A percentile compares a stretch with the other conserved stretches of the same genome.
Evolutionary conservation across 225 moss, liverwort and hornwort genomes (phyloP).

Genomic region (Physcomitrium patens): DNA sequence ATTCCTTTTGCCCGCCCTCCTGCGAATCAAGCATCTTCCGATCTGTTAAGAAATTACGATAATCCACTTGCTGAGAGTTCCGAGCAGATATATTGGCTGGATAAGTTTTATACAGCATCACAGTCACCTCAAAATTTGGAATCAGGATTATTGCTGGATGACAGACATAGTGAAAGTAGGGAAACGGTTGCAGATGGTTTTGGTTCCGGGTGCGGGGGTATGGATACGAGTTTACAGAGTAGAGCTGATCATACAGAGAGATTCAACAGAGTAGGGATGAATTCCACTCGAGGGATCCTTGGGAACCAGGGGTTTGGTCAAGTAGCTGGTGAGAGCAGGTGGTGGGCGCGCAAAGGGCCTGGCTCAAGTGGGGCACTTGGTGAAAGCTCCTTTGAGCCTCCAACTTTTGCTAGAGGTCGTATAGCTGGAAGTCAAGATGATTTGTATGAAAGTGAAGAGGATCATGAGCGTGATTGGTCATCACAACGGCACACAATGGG

Average conservation of each 20-base stretch:
- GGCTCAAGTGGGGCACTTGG: slow-evolving; percentile 68
- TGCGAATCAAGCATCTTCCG: slow-evolving; percentile 39
- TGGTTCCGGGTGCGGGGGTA: slow-evolving; percentile 36
- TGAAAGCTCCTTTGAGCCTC: slow-evolving; percentile 92
- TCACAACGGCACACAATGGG: slow-evolving; percentile 58
- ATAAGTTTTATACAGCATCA: slow-evolving; percentile 85
- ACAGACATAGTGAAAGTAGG: slow-evolving; percentile 50
- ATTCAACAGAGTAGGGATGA: slow-evolving; percentile 48
- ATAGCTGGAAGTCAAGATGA: slow-evolving; percentile 88
- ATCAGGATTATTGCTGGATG: slow-evolving; percentile 48
- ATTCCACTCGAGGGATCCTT: slow-evolving; percentile 69
- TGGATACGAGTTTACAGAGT: slow-evolving; percentile 40
- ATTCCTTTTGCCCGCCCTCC: slow-evolving; percentile 67
- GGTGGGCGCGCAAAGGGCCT: slow-evolving; percentile 90
- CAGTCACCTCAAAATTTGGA: slow-evolving; percentile 79
- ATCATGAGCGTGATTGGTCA: slow-evolving; percentile 82
- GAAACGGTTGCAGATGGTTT: slow-evolving; percentile 28
- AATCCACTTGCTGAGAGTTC: slow-evolving; percentile 40
- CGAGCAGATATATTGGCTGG: slow-evolving; percentile 90
- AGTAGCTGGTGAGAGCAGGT: slow-evolving; percentile 74
- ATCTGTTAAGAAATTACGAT: slow-evolving; percentile 14
- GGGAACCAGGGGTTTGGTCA: slow-evolving; percentile 71
- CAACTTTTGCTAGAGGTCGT: slow-evolving; percentile 72
- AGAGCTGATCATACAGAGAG: slow-evolving; percentile 44
- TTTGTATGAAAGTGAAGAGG: slow-evolving; percentile 93